Evolutionary conservation across 1,284 basidiomycete genomes (phyloP).

Genomic region (Termitomyces sp.): DNA sequence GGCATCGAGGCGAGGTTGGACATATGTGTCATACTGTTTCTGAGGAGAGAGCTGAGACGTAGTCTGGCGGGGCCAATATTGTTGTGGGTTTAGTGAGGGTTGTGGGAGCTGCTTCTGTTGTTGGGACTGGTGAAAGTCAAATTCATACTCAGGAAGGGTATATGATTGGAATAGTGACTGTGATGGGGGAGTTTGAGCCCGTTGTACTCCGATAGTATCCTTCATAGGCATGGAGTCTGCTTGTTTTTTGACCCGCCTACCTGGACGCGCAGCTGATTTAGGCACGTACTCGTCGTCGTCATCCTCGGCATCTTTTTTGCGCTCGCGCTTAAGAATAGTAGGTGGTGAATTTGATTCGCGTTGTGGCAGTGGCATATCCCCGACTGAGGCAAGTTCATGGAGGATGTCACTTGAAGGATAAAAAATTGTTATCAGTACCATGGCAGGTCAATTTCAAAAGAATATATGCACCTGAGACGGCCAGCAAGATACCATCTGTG

Average conservation of each 20-base stretch:
- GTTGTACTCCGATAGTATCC: not conserved
- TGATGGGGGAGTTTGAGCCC: not conserved
- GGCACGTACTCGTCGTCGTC: conserved; percentile 28
- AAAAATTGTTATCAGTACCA: not conserved
- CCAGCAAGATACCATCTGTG: conserved; percentile 15
- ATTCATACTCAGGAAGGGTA: not conserved
- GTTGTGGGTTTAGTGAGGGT: not conserved
- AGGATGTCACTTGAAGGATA: conserved; percentile 29
- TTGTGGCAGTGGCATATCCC: conserved; percentile 28
- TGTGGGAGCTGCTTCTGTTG: conserved; percentile 3
- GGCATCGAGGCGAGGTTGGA: not conserved
- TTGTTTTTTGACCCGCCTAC: not conserved
- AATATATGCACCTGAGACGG: conserved; percentile 12
- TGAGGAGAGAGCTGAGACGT: not conserved
- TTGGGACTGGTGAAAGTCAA: not conserved
- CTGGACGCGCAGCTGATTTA: not conserved
- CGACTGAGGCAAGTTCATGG: conserved; percentile 30
- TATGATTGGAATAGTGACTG: not conserved
- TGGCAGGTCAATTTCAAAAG: not conserved
- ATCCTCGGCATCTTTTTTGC: conserved; percentile 28
- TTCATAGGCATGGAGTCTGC: not conserved
- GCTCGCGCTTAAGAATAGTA: conserved; percentile 51
- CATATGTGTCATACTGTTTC: not conserved
- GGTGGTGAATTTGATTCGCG: conserved; percentile 25
- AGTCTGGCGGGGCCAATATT: conserved; percentile 4